phyloP scores from a whole-genome alignment of 305 asterid genomes.

The Lippia alba region DNA sequence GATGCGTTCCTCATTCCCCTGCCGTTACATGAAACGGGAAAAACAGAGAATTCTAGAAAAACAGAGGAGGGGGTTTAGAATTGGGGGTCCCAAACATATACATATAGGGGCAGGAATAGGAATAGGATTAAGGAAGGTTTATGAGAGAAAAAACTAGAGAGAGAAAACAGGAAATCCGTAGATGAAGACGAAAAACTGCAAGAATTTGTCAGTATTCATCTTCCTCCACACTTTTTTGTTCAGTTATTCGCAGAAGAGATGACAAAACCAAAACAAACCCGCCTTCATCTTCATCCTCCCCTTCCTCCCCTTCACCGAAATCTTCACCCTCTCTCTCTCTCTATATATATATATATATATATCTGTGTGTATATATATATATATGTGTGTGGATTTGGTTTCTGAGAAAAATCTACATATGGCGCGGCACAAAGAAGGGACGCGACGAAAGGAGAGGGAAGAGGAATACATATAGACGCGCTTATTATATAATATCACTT shows the following conservation, averaged over 20 bases:
- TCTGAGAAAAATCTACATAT: conserved; percentile 37
- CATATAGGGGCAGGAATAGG: conserved; percentile 28
- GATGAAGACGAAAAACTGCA: conserved; percentile 37
- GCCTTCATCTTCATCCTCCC: conserved; percentile 22
- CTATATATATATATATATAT: conserved; percentile 9
- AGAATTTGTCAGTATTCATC: conserved; percentile 34
- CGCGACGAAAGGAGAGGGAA: conserved; percentile 47
- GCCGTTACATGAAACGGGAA: conserved; percentile 23
- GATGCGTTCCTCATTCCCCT: conserved; percentile 25
- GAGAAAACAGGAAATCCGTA: conserved; percentile 36
- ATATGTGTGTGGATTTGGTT: too few relatives aligned
- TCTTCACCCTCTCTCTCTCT: conserved; percentile 15
- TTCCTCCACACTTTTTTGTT: conserved; percentile 38
- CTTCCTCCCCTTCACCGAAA: conserved; percentile 2
- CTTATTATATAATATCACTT: conserved; percentile 10
- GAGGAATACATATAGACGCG: conserved; percentile 26
- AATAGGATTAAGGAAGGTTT: conserved; percentile 34
- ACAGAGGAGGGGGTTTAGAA: conserved; percentile 37
- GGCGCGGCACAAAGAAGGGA: conserved; percentile 39
- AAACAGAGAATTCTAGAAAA: conserved; percentile 35
- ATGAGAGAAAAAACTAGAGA: conserved; percentile 21
- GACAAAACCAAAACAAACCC: conserved; percentile 35
- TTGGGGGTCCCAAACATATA: conserved; percentile 38
- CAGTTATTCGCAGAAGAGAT: conserved; percentile 53
- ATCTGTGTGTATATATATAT: conserved; percentile 27